Percentiles rank a stretch among this genome's conserved stretches.
Conservation (phyloP, 139 green algal genomes). For the Chlorella sorokiniana region DNA sequence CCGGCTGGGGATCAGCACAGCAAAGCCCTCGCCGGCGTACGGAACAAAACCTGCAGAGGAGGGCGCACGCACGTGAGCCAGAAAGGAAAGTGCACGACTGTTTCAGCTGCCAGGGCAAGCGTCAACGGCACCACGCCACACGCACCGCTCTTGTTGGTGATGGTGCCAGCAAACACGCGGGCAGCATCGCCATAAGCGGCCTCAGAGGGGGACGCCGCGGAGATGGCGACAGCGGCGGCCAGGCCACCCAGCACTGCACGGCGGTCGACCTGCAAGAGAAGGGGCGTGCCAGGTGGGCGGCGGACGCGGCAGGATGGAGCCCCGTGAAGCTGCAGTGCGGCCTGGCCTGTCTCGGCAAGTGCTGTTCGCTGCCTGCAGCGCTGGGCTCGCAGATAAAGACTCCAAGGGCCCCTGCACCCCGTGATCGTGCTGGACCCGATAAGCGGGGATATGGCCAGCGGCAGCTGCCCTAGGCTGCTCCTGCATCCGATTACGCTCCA, state of each 20-base stretch:
- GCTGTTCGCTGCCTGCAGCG: too few relatives aligned
- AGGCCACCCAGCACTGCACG: slow-evolving; percentile 76
- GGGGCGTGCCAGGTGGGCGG: too few relatives aligned
- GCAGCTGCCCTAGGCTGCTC: background rate
- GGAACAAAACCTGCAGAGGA: slow-evolving; percentile 84
- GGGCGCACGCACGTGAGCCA: too few relatives aligned
- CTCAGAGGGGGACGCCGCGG: slow-evolving; percentile 52
- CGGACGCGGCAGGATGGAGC: too few relatives aligned
- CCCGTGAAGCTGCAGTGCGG: too few relatives aligned
- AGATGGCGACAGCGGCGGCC: slow-evolving; percentile 65
- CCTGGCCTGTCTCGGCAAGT: too few relatives aligned
- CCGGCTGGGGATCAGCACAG: slow-evolving; percentile 90
- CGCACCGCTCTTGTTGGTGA: slow-evolving; percentile 84
- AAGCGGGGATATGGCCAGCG: background rate
- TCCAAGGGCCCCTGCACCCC: too few relatives aligned
- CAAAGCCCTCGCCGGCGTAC: slow-evolving; percentile 94
- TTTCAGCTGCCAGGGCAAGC: background rate
- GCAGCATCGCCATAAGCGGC: slow-evolving; percentile 90
- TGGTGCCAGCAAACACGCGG: slow-evolving; percentile 82
- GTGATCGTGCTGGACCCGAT: slow-evolving; percentile 1
- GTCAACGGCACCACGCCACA: background rate
- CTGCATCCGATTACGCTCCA: background rate
- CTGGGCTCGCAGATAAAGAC: too few relatives aligned
- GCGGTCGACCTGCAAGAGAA: slow-evolving; percentile 19
- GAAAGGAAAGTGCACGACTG: too few relatives aligned